Base-by-base conservation (phyloP, 176 grass and related monocot genomes). In the Echinochloa phyllopogon region DNA sequence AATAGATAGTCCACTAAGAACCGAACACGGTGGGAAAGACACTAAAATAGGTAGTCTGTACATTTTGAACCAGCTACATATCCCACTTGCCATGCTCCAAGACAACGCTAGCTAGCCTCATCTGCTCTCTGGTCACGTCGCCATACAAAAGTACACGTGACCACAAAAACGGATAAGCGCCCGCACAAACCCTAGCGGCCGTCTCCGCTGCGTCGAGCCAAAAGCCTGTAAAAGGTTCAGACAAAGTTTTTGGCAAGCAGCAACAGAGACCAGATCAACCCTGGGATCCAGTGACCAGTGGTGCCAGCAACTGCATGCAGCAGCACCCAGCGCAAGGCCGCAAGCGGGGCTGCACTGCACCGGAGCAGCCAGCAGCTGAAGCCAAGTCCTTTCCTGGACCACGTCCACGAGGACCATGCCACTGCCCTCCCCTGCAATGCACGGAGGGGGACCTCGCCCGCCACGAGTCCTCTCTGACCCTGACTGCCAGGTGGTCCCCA, bases 201-300 rank as follows among this genome's bases (percentile, higher is more conserved):
- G 1, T 4, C n/a, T 58, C 10, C 68, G 3, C 75, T 74, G 69
- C 82, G 29, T 75, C 50, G 62, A 43, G 41, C 27, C 4, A 20
- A 78, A 86, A 40, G 72, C 45, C 84, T 60, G 79, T 83, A 72
- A 78, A 74, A 89, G 77, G 33, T 59, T 43, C 47, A 66, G 73
- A 43, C 38, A 72, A 47, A n/a, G 6, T 18, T 66, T 27, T 43
- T 37, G 82, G 50, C 76, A 23, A 85, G 25, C 71, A 36, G 77
- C 87, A 38, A 50, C 77, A 53, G 37, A 38, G 64, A 76, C 81
- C 55, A 83, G 80, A 86, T 86, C 84, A 45, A 80, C 84, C 84
- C 84, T 90, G 79, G 78, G 64, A 69, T 69, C 67, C 51, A 69
- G 84, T 41, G 29, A 65, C 67, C 51, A 69, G 84, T 41, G 29